Percentiles rank a stretch among this genome's conserved stretches.
Evolutionary conservation across 2,329 filamentous ascomycete species (phyloP).

Genomic region (Pezizomycotina sp.): DNA sequence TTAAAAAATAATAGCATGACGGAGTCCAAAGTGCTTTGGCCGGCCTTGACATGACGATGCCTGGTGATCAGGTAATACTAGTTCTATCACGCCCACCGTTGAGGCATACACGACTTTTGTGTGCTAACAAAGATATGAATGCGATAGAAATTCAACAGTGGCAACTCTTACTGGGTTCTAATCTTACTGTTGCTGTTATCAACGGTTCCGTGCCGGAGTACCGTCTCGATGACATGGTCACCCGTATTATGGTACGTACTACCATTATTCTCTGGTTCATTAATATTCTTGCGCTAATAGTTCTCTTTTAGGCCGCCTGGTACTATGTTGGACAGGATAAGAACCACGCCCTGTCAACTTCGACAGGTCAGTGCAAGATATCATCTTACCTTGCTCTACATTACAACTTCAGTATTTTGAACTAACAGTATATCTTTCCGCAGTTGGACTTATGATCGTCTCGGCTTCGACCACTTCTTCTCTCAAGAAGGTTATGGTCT

Average conservation of each 20-base stretch:
- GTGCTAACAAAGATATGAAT: slow-evolving; percentile 8
- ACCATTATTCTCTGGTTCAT: slow-evolving; percentile 4
- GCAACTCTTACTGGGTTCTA: slow-evolving; percentile 40
- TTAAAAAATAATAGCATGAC: no score
- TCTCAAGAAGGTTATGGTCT: slow-evolving; percentile 18
- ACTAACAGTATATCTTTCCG: slow-evolving; percentile 2
- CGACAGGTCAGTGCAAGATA: neutral
- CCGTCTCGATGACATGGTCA: slow-evolving; percentile 30
- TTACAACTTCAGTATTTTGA: neutral
- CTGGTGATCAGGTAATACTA: slow-evolving; percentile 14
- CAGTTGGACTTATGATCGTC: slow-evolving; percentile 18
- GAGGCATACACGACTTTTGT: slow-evolving; percentile 18
- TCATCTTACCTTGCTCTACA: slow-evolving; percentile 1
- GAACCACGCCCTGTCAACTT: slow-evolving; percentile 29
- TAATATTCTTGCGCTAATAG: slow-evolving; percentile 11
- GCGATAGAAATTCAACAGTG: slow-evolving; percentile 34
- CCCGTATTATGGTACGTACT: slow-evolving; percentile 22
- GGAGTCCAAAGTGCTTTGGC: no score
- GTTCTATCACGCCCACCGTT: slow-evolving; percentile 18
- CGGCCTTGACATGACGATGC: slow-evolving; percentile 35
- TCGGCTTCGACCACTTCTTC: slow-evolving; percentile 13
- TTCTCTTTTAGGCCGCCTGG: slow-evolving; percentile 36
- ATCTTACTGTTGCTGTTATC: slow-evolving; percentile 37
- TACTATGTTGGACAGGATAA: slow-evolving; percentile 40
- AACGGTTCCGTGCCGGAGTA: slow-evolving; percentile 33